Evolutionary conservation across 805 yeast species (phyloP).

Genomic region (Candida morakotiae): DNA sequence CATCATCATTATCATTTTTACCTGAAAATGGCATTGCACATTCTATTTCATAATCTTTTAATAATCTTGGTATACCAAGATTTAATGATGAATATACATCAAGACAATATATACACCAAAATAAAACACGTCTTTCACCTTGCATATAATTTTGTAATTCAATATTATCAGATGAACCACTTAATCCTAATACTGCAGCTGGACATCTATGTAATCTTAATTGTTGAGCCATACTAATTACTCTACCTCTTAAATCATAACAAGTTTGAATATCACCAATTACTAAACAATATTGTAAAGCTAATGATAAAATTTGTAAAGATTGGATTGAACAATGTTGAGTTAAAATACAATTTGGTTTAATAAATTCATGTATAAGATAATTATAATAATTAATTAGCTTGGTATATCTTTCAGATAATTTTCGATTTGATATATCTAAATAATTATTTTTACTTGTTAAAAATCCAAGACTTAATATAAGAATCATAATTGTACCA

Average conservation of each 20-base stretch:
- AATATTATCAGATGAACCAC: conserved; percentile 19
- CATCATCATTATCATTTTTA: conserved; percentile 34
- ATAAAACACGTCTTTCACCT: conserved; percentile 75
- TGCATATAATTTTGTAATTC: conserved; percentile 54
- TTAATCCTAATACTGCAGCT: conserved; percentile 72
- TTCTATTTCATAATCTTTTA: conserved; percentile 79
- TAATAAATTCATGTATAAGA: conserved; percentile 58
- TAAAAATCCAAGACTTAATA: conserved; percentile 46
- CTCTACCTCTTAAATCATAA: conserved; percentile 71
- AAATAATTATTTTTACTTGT: conserved; percentile 35
- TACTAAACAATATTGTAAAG: conserved; percentile 66
- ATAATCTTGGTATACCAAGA: conserved; percentile 76
- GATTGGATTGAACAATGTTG: conserved; percentile 62
- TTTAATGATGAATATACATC: conserved; percentile 73
- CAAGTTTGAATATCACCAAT: conserved; percentile 71
- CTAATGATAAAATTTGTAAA: conserved; percentile 63
- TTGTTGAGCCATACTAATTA: conserved; percentile 81
- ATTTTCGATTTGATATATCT: conserved; percentile 11
- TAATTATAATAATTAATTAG: conserved; percentile 50
- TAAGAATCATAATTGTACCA: conserved; percentile 49
- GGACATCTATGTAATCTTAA: conserved; percentile 83
- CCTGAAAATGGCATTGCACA: conserved; percentile 75
- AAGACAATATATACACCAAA: conserved; percentile 79
- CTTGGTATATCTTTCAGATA: conserved; percentile 15
- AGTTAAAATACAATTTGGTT: conserved; percentile 53